Evolutionary conservation across 2,329 filamentous ascomycete genomes (phyloP).

Genomic region (Colletotrichum sansevieriae): DNA sequence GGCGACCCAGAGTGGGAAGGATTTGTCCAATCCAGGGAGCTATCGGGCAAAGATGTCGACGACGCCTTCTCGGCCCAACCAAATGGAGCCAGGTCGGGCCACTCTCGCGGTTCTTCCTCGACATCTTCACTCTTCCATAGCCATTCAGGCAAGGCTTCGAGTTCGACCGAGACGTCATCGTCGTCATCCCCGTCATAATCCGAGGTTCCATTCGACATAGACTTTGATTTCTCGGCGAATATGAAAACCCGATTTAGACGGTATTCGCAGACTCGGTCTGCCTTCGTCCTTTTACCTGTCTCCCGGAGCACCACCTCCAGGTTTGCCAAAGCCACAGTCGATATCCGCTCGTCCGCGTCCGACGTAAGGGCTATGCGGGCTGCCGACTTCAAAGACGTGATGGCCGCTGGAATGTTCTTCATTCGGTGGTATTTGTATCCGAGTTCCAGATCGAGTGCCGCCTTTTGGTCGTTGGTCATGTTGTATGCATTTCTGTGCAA

Average conservation of each 20-base stretch:
- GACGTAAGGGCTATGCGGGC: slow-evolving; percentile 46
- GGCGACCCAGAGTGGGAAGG: slow-evolving; percentile 30
- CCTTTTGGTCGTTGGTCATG: slow-evolving; percentile 49
- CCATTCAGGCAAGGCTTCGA: slow-evolving; percentile 39
- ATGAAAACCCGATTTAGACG: slow-evolving; percentile 47
- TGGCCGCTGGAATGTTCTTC: slow-evolving; percentile 47
- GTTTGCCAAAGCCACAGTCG: slow-evolving; percentile 51
- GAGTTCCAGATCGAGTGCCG: slow-evolving; percentile 49
- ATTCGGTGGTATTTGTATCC: slow-evolving; percentile 50
- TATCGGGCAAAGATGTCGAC: slow-evolving; percentile 1
- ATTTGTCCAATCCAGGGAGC: slow-evolving; percentile 28
- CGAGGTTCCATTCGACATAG: slow-evolving; percentile 25
- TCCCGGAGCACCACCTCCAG: slow-evolving; percentile 48
- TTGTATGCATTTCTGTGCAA: slow-evolving; percentile 47
- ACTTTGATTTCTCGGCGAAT: slow-evolving; percentile 48
- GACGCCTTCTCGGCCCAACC: slow-evolving; percentile 25
- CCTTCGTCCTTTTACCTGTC: slow-evolving; percentile 44
- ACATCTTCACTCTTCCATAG: slow-evolving; percentile 35
- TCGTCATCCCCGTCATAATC: slow-evolving; percentile 34
- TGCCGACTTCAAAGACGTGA: slow-evolving; percentile 49
- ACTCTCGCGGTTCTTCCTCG: slow-evolving; percentile 25
- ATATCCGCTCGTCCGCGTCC: slow-evolving; percentile 50
- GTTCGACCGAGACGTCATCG: slow-evolving; percentile 12
- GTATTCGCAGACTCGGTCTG: slow-evolving; percentile 46
- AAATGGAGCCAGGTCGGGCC: slow-evolving; percentile 27